Evolutionary conservation across 805 yeast species (phyloP).

Genomic region (Candida nitratophila): DNA sequence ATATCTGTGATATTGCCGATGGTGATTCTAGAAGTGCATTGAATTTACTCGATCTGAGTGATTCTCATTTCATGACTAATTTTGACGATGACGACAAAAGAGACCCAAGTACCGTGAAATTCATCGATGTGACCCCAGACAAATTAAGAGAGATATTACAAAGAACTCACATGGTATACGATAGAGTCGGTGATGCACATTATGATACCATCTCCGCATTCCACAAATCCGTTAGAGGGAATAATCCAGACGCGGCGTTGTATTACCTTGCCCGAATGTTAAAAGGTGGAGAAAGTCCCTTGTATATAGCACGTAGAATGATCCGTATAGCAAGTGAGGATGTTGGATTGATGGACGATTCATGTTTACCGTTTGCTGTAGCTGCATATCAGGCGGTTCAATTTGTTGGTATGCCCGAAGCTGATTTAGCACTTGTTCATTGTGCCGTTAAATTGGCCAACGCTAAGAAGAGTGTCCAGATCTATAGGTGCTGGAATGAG

Average conservation of each 20-base stretch:
- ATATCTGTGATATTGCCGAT: constrained; percentile 65
- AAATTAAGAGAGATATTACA: constrained; percentile 34
- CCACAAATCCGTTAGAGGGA: constrained; percentile 88
- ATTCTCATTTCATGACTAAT: constrained; percentile 37
- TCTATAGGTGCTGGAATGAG: constrained; percentile 71
- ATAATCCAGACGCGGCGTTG: constrained; percentile 83
- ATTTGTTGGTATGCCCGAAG: constrained; percentile 92
- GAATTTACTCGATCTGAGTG: constrained; percentile 69
- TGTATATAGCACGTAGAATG: constrained; percentile 85
- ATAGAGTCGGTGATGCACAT: constrained; percentile 84
- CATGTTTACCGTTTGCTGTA: constrained; percentile 79
- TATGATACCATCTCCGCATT: constrained; percentile 95
- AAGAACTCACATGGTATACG: constrained; percentile 60
- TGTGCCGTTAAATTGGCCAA: constrained; percentile 86
- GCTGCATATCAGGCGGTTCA: constrained; percentile 83
- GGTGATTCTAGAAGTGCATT: constrained; percentile 89
- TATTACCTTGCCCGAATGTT: constrained; percentile 86
- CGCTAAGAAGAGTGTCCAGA: constrained; percentile 80
- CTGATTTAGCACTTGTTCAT: constrained; percentile 82
- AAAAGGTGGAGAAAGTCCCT: constrained; percentile 89
- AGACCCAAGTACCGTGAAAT: constrained; percentile 12
- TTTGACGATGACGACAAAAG: constrained; percentile 7
- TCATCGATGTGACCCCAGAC: constrained; percentile 31
- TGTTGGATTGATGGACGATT: constrained; percentile 77
- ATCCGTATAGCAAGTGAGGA: constrained; percentile 94